Evolutionary conservation across 169 alveolate genomes (phyloP).

Genomic region (Prorocentrum cordatum): DNA sequence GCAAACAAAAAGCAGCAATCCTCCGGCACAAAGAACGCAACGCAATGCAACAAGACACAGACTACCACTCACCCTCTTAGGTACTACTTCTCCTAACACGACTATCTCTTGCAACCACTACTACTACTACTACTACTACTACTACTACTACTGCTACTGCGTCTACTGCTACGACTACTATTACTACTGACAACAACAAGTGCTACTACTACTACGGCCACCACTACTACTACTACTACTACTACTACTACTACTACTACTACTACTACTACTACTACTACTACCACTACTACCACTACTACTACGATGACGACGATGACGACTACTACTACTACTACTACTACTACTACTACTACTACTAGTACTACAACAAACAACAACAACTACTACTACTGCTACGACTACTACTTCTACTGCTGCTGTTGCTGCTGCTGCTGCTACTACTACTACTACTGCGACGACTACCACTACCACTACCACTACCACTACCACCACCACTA

Average conservation of each 20-base stretch:
- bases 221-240: conserved; percentile 1
- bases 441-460: not conserved
- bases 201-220: not conserved
- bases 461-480: not conserved
- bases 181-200: not conserved
- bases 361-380: not conserved
- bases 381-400: not conserved
- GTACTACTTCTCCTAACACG: not conserved
- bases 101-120: not conserved
- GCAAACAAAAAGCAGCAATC: too few species aligned
- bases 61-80: not conserved
- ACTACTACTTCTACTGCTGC: not conserved
- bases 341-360: not conserved
- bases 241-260: conserved; percentile 3
- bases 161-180: not conserved
- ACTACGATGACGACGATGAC: not conserved
- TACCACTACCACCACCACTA: not conserved
- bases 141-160: not conserved
- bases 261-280: conserved; percentile 1
- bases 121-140: not conserved
- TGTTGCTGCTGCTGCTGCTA: not conserved
- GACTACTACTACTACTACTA: not conserved
- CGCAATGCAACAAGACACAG: too few species aligned
- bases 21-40: too few species aligned
- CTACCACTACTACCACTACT: not conserved